These are phyloP conservation scores for Paralagenidium karlingii DNA, from an alignment of 352 stramenopile genomes.

Conservation along the genomic window DNA sequence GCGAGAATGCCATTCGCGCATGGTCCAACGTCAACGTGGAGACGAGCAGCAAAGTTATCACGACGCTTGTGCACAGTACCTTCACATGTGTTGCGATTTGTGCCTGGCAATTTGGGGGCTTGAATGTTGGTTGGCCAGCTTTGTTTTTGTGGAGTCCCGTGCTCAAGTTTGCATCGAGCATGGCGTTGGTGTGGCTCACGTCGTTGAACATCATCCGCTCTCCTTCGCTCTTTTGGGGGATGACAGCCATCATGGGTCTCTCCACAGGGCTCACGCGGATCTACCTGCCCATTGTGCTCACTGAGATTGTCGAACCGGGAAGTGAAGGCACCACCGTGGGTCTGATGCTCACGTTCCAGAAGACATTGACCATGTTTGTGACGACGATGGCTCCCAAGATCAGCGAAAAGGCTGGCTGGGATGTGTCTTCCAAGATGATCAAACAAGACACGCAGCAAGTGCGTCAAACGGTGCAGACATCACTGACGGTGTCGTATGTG, in stretches of 20 bases:
- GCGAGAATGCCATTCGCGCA: conserved; percentile 18
- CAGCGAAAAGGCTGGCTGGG: too few species aligned
- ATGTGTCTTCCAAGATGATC: too few species aligned
- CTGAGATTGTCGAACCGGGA: conserved; percentile 52
- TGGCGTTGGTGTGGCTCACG: background rate
- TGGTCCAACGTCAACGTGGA: conserved; percentile 28
- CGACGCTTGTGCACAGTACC: background rate
- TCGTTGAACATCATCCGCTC: conserved; percentile 17
- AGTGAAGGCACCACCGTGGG: conserved; percentile 45
- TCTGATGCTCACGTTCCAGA: conserved; percentile 39
- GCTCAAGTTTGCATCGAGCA: too few species aligned
- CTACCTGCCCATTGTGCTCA: conserved; percentile 40
- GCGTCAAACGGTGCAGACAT: too few species aligned
- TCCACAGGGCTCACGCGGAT: conserved; percentile 35
- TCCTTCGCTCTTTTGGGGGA: conserved; percentile 41
- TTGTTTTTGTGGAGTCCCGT: too few species aligned
- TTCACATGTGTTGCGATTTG: background rate
- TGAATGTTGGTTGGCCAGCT: background rate
- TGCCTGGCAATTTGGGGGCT: background rate
- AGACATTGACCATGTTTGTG: conserved; percentile 41
- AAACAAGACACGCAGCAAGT: too few species aligned
- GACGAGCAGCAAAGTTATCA: conserved; percentile 14
- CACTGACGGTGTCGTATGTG: too few species aligned
- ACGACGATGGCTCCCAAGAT: conserved; percentile 29
- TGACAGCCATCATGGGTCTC: conserved; percentile 31